A percentile compares a stretch with the other conserved stretches of the same genome.
Conservation (phyloP, 129 eudicot species). For the Mikania micrantha region DNA sequence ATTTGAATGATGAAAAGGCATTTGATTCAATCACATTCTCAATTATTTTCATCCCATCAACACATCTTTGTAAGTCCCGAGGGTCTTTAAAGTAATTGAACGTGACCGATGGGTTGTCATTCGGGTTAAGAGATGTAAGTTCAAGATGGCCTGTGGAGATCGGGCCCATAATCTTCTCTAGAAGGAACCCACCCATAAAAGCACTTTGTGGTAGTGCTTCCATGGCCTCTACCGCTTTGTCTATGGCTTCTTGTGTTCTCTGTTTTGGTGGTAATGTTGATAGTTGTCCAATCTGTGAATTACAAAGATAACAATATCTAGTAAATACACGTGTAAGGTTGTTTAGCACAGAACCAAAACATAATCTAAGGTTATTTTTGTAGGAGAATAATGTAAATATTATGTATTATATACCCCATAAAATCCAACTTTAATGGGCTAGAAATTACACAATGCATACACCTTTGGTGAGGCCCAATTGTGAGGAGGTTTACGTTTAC, state of each 20-base stretch:
- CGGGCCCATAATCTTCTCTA: slow-evolving; percentile 82
- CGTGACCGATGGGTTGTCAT: slow-evolving; percentile 66
- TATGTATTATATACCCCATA: too few species aligned
- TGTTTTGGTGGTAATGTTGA: slow-evolving; percentile 85
- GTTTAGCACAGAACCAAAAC: too few species aligned
- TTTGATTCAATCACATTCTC: slow-evolving; percentile 60
- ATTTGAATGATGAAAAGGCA: slow-evolving; percentile 49
- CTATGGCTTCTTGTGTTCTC: slow-evolving; percentile 80
- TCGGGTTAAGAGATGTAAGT: slow-evolving; percentile 41
- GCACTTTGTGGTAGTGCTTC: slow-evolving; percentile 44
- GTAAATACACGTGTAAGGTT: neutral
- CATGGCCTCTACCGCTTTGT: slow-evolving; percentile 56
- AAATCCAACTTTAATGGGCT: too few species aligned
- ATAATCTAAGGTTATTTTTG: too few species aligned
- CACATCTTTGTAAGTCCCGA: slow-evolving; percentile 72
- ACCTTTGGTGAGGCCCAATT: neutral
- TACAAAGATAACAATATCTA: neutral
- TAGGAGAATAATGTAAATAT: too few species aligned
- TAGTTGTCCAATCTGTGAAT: slow-evolving; percentile 78
- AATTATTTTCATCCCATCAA: slow-evolving; percentile 59
- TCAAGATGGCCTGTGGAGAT: slow-evolving; percentile 69
- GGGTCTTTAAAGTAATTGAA: slow-evolving; percentile 87
- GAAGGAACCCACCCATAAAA: slow-evolving; percentile 72
- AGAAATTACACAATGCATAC: too few species aligned
- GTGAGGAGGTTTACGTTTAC: slow-evolving; percentile 23